Percentiles rank a stretch among this genome's conserved stretches.
These are phyloP conservation scores for Malus asiatica DNA, from an alignment of 306 rosid species.

Conservation along the genomic window DNA sequence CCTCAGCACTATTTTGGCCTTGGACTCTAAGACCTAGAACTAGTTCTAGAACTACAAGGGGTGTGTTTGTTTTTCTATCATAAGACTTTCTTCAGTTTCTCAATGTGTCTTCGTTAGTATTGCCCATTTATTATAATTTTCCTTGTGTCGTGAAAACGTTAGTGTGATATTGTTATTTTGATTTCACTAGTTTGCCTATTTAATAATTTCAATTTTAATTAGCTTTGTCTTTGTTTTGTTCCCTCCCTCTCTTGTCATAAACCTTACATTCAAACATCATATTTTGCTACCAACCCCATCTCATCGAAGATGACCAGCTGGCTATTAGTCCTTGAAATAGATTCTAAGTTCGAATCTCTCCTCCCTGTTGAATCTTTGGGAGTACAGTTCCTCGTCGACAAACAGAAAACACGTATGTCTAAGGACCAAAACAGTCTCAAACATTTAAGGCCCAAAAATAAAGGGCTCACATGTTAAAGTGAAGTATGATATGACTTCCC, in stretches of 20 bases:
- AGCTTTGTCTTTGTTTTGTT: background rate
- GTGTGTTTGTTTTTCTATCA: background rate
- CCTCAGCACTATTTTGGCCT: slow-evolving; percentile 57
- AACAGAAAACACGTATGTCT: background rate
- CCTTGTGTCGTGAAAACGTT: background rate
- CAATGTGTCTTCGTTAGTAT: background rate
- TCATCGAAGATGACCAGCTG: background rate
- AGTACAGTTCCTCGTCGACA: background rate
- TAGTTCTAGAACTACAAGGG: background rate
- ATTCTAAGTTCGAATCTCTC: background rate
- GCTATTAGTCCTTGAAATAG: background rate
- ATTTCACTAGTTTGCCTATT: background rate
- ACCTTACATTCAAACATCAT: background rate
- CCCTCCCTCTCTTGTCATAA: background rate
- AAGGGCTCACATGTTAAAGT: background rate
- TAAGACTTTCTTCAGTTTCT: background rate
- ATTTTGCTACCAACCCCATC: background rate
- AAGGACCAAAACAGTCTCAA: background rate
- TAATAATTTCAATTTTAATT: background rate
- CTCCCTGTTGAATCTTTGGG: background rate
- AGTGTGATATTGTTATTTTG: background rate
- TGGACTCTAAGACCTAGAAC: slow-evolving; percentile 37
- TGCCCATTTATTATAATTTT: background rate
- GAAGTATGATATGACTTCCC: background rate
- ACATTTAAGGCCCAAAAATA: background rate